Base-by-base conservation (phyloP, 1,284 basidiomycete genomes). In the Abortiporus biennis region DNA sequence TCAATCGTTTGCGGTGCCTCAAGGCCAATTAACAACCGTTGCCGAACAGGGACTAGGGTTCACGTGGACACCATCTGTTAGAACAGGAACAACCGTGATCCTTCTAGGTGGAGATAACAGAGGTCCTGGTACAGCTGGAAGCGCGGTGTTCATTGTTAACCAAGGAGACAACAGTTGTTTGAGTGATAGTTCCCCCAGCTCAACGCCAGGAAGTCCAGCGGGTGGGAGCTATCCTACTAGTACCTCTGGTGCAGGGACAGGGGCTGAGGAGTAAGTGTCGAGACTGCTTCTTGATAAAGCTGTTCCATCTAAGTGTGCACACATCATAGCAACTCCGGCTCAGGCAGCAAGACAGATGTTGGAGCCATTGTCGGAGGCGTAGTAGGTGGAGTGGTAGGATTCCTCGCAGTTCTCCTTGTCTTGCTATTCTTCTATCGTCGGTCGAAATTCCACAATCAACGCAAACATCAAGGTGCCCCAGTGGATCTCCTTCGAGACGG, bases 151-250 rank as follows among this genome's bases (percentile, higher is more conserved):
- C 45, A 74, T 71, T 15, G 72, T 87, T 23, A 65, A 70, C 43
- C 64, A 65, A 22, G 74, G 76, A 4, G 57, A 65, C 42, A 68
- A 68, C 40, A 68, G 64, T 2, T 89, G 86, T 54, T 56, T 89
- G 40, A 74, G 67, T 39, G 54, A 59, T 32, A 58, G 49, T 19
- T 84, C 82, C 30, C 87, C 87, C 1, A 85, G 80, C 27, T 85
- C 84, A 1, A 90, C 86, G 0, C 70, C 80, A 6, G 86, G 82
- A 1, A 67, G 65, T 38, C 83, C 85, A 4, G 86, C 86, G n/a
- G 86, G 86, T 27, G 84, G 83, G 0, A 67, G 67, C 35, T 84
- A 84, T 56, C 77, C 84, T 0, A 86, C 84, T 0, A 72, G 67
- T 36, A 64, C 67, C 30, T 62, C 60, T 17, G 53, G 59, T 8